Conservation (phyloP, 2,329 filamentous ascomycete species). For the Ustulina deusta region DNA sequence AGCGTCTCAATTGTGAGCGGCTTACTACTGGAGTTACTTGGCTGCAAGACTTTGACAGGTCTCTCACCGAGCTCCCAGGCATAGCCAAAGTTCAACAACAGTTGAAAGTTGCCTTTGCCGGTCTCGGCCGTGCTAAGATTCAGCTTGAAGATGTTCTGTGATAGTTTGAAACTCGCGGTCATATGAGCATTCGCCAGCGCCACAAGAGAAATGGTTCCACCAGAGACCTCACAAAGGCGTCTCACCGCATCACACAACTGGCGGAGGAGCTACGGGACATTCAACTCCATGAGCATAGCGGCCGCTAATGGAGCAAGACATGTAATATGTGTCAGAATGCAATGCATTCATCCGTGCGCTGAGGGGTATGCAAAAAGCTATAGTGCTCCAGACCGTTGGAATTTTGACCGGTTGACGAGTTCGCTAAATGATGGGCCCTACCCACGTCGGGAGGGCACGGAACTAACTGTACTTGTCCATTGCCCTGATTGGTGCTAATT, state of each 20-base stretch:
- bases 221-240: constrained; percentile 26
- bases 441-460: constrained; percentile 17
- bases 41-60: constrained; percentile 36
- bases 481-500: constrained; percentile 21
- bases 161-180: constrained; percentile 30
- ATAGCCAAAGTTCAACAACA: constrained; percentile 35
- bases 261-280: constrained; percentile 26
- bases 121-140: constrained; percentile 31
- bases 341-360: constrained; percentile 1
- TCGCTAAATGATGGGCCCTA: constrained; percentile 29
- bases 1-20: constrained; percentile 32
- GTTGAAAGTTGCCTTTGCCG: constrained; percentile 31
- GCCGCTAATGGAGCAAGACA: constrained; percentile 1
- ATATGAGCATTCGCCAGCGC: constrained; percentile 32
- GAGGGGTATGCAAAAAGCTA: constrained; percentile 18
- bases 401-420: constrained; percentile 11
- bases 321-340: background rate
- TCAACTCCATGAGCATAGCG: constrained; percentile 4
- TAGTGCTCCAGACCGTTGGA: constrained; percentile 14
- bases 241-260: constrained; percentile 30
- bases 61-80: constrained; percentile 31
- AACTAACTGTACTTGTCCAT: constrained; percentile 14
- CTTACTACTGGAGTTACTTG: constrained; percentile 25
- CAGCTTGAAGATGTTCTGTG: constrained; percentile 30
- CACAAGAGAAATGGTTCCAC: constrained; percentile 26